Evolutionary conservation across 2,329 filamentous ascomycete species (phyloP).

Genomic region (Trichophyton verrucosum): DNA sequence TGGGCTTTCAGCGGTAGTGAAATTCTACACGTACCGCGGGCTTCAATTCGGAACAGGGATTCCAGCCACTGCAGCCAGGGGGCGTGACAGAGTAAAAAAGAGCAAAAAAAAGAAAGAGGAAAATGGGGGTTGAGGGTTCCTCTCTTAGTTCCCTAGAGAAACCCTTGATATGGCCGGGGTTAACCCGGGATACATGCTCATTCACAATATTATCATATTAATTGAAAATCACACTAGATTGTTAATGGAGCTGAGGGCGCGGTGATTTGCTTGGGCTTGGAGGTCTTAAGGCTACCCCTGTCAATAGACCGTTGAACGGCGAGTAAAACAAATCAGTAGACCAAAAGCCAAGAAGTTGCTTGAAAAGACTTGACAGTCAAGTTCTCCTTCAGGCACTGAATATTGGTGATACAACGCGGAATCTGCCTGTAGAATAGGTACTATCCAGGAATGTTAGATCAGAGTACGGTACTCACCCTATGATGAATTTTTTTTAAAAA

Average conservation of each 20-base stretch:
- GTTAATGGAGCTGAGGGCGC: not conserved
- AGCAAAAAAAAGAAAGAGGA: no score
- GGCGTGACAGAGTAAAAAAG: not conserved
- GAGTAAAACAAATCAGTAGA: not conserved
- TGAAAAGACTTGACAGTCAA: not conserved
- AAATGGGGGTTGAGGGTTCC: not conserved
- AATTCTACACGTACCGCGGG: not conserved
- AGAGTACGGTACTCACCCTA: not conserved
- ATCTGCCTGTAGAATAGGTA: not conserved
- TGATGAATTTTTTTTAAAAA: not conserved
- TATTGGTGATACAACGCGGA: not conserved
- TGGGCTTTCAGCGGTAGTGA: not conserved
- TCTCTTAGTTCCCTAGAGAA: not conserved
- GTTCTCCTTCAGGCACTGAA: not conserved
- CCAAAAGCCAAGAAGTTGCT: not conserved
- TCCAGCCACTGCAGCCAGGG: not conserved
- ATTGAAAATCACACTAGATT: not conserved
- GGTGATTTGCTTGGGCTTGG: not conserved
- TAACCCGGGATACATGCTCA: not conserved
- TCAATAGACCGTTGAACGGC: not conserved
- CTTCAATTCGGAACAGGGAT: not conserved
- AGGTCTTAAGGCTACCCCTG: not conserved
- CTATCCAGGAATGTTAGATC: no score
- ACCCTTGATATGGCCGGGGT: not conserved
- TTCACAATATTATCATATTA: not conserved